phyloP scores from a whole-genome alignment of 2,329 filamentous ascomycete species.

The Coniochaeta hoffmannii region DNA sequence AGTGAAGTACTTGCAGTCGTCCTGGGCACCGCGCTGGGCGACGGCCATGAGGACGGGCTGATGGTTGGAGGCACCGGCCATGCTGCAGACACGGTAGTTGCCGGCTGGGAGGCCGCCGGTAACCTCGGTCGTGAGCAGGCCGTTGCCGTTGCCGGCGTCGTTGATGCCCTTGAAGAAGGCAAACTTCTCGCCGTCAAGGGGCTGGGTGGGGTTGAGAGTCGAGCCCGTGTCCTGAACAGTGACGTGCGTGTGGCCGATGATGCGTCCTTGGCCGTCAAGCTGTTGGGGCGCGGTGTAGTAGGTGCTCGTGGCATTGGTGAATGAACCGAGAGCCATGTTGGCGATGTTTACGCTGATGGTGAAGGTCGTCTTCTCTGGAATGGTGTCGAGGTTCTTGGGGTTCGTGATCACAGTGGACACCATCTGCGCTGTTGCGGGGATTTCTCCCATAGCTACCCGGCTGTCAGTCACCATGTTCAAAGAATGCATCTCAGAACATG shows the following conservation, averaged over 20 bases:
- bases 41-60: slow-evolving; percentile 60
- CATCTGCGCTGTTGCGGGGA: slow-evolving; percentile 48
- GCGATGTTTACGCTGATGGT: slow-evolving; percentile 42
- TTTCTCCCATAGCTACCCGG: slow-evolving; percentile 48
- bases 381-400: slow-evolving; percentile 42
- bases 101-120: slow-evolving; percentile 51
- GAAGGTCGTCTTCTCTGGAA: slow-evolving; percentile 42
- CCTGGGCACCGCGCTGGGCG: slow-evolving; percentile 58
- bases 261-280: slow-evolving; percentile 36
- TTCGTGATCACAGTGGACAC: slow-evolving; percentile 47
- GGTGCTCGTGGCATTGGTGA: slow-evolving; percentile 52
- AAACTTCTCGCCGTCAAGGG: slow-evolving; percentile 46
- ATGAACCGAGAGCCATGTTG: slow-evolving; percentile 50
- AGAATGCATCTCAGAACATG: background rate
- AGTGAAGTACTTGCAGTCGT: slow-evolving; percentile 56
- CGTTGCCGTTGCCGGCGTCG: slow-evolving; percentile 49
- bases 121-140: slow-evolving; percentile 45
- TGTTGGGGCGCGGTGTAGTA: slow-evolving; percentile 57
- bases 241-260: slow-evolving; percentile 56
- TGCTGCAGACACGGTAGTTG: slow-evolving; percentile 59
- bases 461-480: slow-evolving; percentile 11
- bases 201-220: slow-evolving; percentile 39
- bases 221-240: slow-evolving; percentile 49
- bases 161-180: slow-evolving; percentile 64
- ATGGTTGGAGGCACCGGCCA: slow-evolving; percentile 57